These are phyloP conservation scores for Tetradesmus lagerheimii DNA, from an alignment of 139 green algal species.

Conservation along the genomic window DNA sequence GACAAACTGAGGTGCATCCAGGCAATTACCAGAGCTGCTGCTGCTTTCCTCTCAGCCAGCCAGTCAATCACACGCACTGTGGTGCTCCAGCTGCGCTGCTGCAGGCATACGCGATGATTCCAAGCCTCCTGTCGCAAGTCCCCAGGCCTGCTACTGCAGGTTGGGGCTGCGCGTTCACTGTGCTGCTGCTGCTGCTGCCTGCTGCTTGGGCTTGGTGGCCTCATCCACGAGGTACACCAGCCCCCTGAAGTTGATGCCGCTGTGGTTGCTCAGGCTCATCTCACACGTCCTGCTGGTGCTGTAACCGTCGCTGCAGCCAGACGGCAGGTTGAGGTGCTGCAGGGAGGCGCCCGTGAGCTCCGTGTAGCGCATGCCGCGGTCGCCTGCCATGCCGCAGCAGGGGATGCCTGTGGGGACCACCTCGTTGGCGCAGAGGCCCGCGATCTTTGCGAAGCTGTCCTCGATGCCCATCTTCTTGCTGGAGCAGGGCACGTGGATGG, in stretches of 20 bases:
- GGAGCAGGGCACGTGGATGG: constrained; percentile 96
- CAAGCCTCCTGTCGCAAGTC: not conserved
- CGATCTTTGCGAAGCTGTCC: constrained; percentile 89
- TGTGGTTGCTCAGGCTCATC: constrained; percentile 94
- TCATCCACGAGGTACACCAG: constrained; percentile 96
- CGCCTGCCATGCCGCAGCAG: constrained; percentile 98
- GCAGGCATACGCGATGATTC: no score
- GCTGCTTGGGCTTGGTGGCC: constrained; percentile 84
- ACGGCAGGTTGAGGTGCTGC: constrained; percentile 83
- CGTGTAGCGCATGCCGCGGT: constrained; percentile 95
- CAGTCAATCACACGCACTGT: no score
- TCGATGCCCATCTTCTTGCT: constrained; percentile 99
- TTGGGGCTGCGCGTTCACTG: not conserved
- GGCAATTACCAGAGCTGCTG: no score
- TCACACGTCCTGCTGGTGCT: constrained; percentile 95
- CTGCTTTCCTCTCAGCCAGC: no score
- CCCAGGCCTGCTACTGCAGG: not conserved
- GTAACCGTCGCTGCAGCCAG: constrained; percentile 92
- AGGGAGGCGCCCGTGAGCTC: constrained; percentile 90
- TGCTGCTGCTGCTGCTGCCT: constrained; percentile 4
- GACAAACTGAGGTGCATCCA: no score
- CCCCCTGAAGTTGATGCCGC: constrained; percentile 92
- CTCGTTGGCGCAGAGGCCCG: constrained; percentile 85
- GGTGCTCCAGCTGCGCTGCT: no score
- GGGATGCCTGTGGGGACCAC: constrained; percentile 86